Evolutionary conservation across 1,139 yeast genomes (phyloP).

Genomic region (Ogataea hybrid): DNA sequence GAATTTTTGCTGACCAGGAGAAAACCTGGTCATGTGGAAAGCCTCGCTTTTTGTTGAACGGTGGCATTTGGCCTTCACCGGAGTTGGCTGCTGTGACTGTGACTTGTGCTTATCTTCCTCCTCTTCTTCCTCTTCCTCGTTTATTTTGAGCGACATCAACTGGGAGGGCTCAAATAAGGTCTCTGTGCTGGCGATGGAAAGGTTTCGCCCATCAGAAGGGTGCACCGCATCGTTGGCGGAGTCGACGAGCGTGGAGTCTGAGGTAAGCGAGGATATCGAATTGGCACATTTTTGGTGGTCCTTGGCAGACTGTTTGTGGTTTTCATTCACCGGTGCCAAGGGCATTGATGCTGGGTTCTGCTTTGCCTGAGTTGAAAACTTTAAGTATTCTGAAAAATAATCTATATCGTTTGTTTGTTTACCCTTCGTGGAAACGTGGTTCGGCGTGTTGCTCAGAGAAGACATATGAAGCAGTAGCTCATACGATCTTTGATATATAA

Average conservation of each 20-base stretch:
- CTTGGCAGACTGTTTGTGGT: neutral
- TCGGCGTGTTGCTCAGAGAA: slow-evolving; percentile 20
- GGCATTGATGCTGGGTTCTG: neutral
- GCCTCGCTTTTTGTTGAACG: slow-evolving; percentile 20
- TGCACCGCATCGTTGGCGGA: slow-evolving; percentile 1
- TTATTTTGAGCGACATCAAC: slow-evolving; percentile 14
- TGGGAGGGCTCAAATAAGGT: slow-evolving; percentile 20
- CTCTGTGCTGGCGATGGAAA: slow-evolving; percentile 21
- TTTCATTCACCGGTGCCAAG: slow-evolving; percentile 3
- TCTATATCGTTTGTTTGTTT: slow-evolving; percentile 3
- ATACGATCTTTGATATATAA: neutral
- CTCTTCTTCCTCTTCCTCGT: slow-evolving; percentile 20
- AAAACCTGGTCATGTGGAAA: slow-evolving; percentile 5
- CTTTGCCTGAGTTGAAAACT: neutral
- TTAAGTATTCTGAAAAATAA: slow-evolving; percentile 3
- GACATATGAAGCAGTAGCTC: slow-evolving; percentile 9
- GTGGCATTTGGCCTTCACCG: slow-evolving; percentile 12
- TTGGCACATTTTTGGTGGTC: slow-evolving; percentile 17
- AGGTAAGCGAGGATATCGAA: slow-evolving; percentile 19
- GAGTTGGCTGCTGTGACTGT: slow-evolving; percentile 11
- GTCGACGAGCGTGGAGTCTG: slow-evolving; percentile 21
- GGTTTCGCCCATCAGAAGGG: slow-evolving; percentile 5
- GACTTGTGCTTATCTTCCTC: slow-evolving; percentile 4
- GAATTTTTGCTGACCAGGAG: slow-evolving; percentile 3
- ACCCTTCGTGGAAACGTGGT: slow-evolving; percentile 14